Evolutionary conservation across 129 eudicot genomes (phyloP).

Genomic region (Gnaphalium uliginosum): DNA sequence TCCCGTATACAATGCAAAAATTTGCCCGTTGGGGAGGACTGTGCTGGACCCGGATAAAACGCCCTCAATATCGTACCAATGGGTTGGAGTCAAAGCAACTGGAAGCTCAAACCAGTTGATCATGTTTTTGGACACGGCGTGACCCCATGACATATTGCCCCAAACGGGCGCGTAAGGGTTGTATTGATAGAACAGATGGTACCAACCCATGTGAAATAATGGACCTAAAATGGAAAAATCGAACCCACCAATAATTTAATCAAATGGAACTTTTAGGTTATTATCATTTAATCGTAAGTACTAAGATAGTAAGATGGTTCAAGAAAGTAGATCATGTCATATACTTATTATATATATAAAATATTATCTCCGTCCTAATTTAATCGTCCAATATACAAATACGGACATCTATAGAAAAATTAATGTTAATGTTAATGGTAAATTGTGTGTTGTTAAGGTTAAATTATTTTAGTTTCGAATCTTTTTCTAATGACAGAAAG

Average conservation of each 20-base stretch:
- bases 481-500: too few relatives aligned
- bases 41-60: slow-evolving; percentile 93
- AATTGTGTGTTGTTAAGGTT: too few relatives aligned
- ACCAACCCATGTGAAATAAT: slow-evolving; percentile 82
- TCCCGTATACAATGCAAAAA: slow-evolving; percentile 76
- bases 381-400: too few relatives aligned
- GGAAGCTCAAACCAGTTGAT: slow-evolving; percentile 78
- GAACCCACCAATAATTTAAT: background rate
- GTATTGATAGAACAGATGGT: slow-evolving; percentile 85
- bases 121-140: slow-evolving; percentile 71
- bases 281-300: too few relatives aligned
- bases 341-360: too few relatives aligned
- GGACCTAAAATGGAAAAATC: slow-evolving; percentile 54
- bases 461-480: too few relatives aligned
- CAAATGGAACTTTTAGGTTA: background rate
- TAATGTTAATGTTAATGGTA: too few relatives aligned
- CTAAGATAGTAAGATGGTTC: too few relatives aligned
- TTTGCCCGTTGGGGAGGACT: slow-evolving; percentile 63
- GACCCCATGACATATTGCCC: slow-evolving; percentile 98
- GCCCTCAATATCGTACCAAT: slow-evolving; percentile 76
- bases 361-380: too few relatives aligned
- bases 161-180: slow-evolving; percentile 76
- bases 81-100: slow-evolving; percentile 63
- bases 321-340: too few relatives aligned
- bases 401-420: too few relatives aligned